These are phyloP conservation scores for Globisporangium paddicum DNA, from an alignment of 352 stramenopile species.

Conservation along the genomic window DNA sequence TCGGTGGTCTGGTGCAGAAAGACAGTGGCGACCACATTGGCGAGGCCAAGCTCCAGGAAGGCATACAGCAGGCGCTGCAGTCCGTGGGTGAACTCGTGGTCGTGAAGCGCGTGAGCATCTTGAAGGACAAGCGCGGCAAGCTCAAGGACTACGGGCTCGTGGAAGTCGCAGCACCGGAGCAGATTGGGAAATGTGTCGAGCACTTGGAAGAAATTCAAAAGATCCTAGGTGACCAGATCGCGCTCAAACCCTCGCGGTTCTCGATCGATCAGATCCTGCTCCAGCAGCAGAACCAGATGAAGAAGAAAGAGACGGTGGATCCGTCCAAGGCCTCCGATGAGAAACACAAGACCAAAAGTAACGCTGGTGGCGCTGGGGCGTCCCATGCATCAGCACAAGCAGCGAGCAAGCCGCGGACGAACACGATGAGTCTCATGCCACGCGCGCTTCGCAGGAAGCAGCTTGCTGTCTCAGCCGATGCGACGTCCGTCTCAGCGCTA, in stretches of 20 bases:
- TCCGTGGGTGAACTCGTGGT: slow-evolving; percentile 22
- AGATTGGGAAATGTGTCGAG: slow-evolving; percentile 25
- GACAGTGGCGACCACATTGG: slow-evolving; percentile 20
- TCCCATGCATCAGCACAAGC: not conserved
- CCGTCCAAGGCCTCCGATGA: not conserved
- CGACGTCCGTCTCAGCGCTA: not conserved
- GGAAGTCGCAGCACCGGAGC: slow-evolving; percentile 29
- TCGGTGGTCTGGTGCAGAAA: slow-evolving; percentile 33
- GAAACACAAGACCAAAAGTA: slow-evolving; percentile 9
- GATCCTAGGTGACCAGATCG: slow-evolving; percentile 43
- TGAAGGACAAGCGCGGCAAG: slow-evolving; percentile 53
- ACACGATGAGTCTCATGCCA: slow-evolving; percentile 44
- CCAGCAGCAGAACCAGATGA: slow-evolving; percentile 30
- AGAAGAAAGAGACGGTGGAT: slow-evolving; percentile 11
- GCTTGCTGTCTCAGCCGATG: slow-evolving; percentile 2
- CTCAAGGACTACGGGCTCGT: slow-evolving; percentile 68
- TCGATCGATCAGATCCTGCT: slow-evolving; percentile 57
- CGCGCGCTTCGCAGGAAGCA: slow-evolving; percentile 39
- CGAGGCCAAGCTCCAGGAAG: slow-evolving; percentile 28
- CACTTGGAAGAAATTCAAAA: slow-evolving; percentile 26
- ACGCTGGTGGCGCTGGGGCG: not conserved
- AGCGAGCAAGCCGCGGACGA: slow-evolving; percentile 14
- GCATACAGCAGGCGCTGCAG: slow-evolving; percentile 38
- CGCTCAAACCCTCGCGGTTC: slow-evolving; percentile 51
- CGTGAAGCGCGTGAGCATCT: slow-evolving; percentile 42